Base-by-base conservation (phyloP, 2,329 filamentous ascomycete species). In the Botrytis deweyae region DNA sequence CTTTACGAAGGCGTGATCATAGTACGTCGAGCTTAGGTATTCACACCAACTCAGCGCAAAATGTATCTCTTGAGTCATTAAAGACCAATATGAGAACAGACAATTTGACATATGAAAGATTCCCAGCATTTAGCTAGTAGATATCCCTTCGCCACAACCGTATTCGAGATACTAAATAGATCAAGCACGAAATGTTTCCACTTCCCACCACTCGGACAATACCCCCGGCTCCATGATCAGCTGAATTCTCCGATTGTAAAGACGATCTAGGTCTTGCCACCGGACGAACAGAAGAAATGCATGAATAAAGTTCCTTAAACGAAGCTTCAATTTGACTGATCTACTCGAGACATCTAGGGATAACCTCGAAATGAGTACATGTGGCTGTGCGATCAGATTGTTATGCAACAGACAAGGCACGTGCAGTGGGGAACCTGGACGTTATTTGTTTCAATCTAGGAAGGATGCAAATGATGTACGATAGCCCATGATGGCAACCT, bases 111-210 rank as follows among this genome's bases (percentile, higher is more conserved):
- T 20, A 42, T 42, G 14, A 20, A 29, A 63, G 61, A 63, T 55
- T 55, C 25, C 36, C 38, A 63, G 38, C 14, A 63, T 63, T 10
- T 42, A 40, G 40, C 25, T 16, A 20, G 38, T 8, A 42, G 18
- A 63, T n/a, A 29, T 29, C 6, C 14, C 25, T 66, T 49, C 20
- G 44, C 64, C 64, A 66, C 64, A 25, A 14, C 29, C 64, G 29
- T 20, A 66, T 49, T 49, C 22, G 22, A 66, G 29, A 36, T 36
- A 66, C 29, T 16, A 49, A 66, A 36, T 25, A 25, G 22, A 49
- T 66, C 64, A 66, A 66, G 42, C 64, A 66, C 44, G 44, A 49
- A 44, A 66, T 49, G 64, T 66, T 49, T 36, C 44, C 20, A 49
- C 64, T 46, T 65, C 29, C 22, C n/a, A 22, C 20, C 42, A 46